phyloP scores from a whole-genome alignment of 805 yeast genomes.

The Myxozyma vanderwaltii region DNA sequence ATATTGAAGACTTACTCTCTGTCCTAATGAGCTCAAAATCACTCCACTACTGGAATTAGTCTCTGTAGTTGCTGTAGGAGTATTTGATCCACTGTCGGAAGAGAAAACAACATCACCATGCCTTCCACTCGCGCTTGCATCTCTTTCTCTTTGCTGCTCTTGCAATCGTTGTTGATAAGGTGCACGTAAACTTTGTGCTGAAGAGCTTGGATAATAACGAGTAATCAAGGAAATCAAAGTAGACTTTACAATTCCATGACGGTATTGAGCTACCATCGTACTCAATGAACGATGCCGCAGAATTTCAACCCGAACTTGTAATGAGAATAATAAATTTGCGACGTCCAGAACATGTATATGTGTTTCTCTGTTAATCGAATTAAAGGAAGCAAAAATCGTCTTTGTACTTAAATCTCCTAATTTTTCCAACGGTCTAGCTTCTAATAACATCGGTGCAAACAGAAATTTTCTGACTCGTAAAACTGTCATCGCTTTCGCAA shows the following conservation, averaged over 20 bases:
- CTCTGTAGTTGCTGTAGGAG: background rate
- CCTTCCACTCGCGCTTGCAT: background rate
- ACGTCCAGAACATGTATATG: slow-evolving; percentile 20
- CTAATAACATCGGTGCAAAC: background rate
- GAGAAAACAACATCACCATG: slow-evolving; percentile 9
- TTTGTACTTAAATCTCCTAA: slow-evolving; percentile 6
- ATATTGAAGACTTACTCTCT: slow-evolving; percentile 10
- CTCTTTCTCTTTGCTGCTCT: background rate
- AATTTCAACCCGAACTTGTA: slow-evolving; percentile 12
- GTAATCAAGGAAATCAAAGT: slow-evolving; percentile 16
- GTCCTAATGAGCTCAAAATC: slow-evolving; percentile 6
- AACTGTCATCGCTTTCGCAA: slow-evolving; percentile 10
- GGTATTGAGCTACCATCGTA: slow-evolving; percentile 12
- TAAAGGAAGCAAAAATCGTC: slow-evolving; percentile 6
- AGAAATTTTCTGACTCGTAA: background rate
- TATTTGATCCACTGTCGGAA: background rate
- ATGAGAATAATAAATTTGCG: slow-evolving; percentile 7
- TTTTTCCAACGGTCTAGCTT: background rate
- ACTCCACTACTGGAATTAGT: background rate
- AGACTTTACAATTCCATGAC: slow-evolving; percentile 7
- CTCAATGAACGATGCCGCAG: slow-evolving; percentile 9
- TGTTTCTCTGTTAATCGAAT: slow-evolving; percentile 2
- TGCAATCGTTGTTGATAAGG: slow-evolving; percentile 3
- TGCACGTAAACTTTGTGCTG: slow-evolving; percentile 11
- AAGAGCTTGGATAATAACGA: slow-evolving; percentile 10